Evolutionary conservation across 164 flowering plant genomes (phyloP).

Genomic region (Chimonanthus praecox): DNA sequence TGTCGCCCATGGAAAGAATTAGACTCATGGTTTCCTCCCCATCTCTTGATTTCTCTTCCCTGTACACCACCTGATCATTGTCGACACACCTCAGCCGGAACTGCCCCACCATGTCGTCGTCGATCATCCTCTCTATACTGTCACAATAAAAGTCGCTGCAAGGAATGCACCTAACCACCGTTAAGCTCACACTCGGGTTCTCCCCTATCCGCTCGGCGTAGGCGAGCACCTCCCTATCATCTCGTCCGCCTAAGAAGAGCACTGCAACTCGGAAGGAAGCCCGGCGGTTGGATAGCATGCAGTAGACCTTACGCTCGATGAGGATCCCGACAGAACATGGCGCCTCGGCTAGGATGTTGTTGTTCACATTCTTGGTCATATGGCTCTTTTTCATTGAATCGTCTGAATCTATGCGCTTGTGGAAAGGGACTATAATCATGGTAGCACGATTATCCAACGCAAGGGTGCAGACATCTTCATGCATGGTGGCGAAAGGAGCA

Average conservation of each 20-base stretch:
- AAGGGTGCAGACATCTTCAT: constrained; percentile 37
- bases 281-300: neutral
- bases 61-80: constrained; percentile 8
- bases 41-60: constrained; percentile 28
- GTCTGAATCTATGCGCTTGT: constrained; percentile 5
- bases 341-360: constrained; percentile 30
- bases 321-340: constrained; percentile 64
- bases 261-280: constrained; percentile 16
- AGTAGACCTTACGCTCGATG: constrained; percentile 26
- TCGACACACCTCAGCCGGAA: constrained; percentile 10
- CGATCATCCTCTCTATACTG: constrained; percentile 10
- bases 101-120: constrained; percentile 19
- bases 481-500: constrained; percentile 40
- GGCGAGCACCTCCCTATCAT: constrained; percentile 55
- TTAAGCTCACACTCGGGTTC: constrained; percentile 20
- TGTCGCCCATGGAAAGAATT: constrained; percentile 17
- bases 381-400: constrained; percentile 5
- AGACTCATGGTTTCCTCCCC: constrained; percentile 14
- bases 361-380: constrained; percentile 26
- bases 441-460: too few relatives aligned
- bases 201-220: constrained; percentile 23
- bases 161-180: constrained; percentile 14
- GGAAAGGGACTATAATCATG: too few relatives aligned
- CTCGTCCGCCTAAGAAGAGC: constrained; percentile 44
- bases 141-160: neutral